Conservation (phyloP, 2,329 filamentous ascomycete species). For the Cadophora sp. region DNA sequence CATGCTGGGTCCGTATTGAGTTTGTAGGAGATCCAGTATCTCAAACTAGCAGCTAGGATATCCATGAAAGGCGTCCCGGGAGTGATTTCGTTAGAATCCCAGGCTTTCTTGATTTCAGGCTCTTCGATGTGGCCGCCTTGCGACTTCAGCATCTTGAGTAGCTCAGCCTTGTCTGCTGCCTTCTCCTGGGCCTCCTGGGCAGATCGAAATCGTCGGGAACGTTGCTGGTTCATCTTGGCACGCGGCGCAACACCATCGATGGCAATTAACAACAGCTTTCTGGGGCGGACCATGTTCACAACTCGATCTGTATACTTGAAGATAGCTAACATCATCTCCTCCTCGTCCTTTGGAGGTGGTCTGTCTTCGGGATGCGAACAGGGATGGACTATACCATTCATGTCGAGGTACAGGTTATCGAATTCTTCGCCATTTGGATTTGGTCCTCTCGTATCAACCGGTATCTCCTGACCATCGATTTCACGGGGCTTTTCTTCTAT, state of each 20-base stretch:
- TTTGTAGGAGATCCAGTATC: conserved; percentile 98
- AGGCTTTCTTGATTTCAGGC: conserved; percentile 82
- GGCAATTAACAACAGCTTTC: conserved; percentile 96
- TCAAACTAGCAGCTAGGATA: conserved; percentile 84
- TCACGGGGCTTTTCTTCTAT: conserved; percentile 83
- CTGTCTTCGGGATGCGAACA: conserved; percentile 97
- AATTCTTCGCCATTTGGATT: conserved; percentile 99
- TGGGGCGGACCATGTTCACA: conserved; percentile 96
- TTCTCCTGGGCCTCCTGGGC: conserved; percentile 95
- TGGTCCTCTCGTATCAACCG: conserved; percentile 80
- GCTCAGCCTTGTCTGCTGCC: conserved; percentile 87
- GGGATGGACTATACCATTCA: conserved; percentile 99
- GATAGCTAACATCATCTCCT: conserved; percentile 99
- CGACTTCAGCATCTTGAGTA: conserved; percentile 82
- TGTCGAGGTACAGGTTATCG: conserved; percentile 97
- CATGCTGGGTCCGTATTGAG: conserved; percentile 95
- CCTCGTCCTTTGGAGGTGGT: conserved; percentile 89
- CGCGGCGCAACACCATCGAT: conserved; percentile 97
- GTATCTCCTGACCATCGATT: conserved; percentile 84
- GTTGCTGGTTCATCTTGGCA: conserved; percentile 99
- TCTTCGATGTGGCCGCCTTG: conserved; percentile 70
- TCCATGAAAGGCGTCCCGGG: conserved; percentile 99
- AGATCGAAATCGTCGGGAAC: conserved; percentile 91
- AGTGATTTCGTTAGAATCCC: conserved; percentile 87
- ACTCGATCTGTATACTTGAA: conserved; percentile 99